phyloP scores from a whole-genome alignment of 2,329 filamentous ascomycete genomes.

The Niveomyces coronatus region DNA sequence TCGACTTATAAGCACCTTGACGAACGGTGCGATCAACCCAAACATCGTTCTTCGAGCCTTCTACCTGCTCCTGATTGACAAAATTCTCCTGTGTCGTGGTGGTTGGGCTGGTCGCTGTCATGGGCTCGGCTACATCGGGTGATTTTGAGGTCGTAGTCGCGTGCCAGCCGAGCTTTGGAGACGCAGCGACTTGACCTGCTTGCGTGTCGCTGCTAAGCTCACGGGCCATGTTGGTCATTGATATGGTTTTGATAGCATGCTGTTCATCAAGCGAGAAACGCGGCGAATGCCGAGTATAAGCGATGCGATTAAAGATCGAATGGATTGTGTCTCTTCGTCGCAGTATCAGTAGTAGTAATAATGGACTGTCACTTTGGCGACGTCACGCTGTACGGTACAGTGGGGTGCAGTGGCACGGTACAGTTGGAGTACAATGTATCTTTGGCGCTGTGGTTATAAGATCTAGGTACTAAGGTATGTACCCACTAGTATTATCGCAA shows the following conservation, averaged over 20 bases:
- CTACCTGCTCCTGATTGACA: no score
- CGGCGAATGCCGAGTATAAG: not conserved
- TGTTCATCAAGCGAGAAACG: not conserved
- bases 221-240: conserved; percentile 12
- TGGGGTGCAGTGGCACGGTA: conserved; percentile 20
- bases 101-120: no score
- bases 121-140: not conserved
- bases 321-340: no score
- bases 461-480: no score
- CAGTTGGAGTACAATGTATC: no score
- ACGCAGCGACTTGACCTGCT: not conserved
- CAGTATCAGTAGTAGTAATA: no score
- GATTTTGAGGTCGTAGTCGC: not conserved
- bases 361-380: no score
- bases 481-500: no score
- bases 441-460: no score
- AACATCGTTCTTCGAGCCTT: not conserved
- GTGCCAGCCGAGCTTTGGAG: not conserved
- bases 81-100: no score
- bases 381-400: conserved; percentile 4
- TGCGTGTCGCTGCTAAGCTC: conserved; percentile 8
- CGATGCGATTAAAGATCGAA: not conserved
- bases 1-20: no score
- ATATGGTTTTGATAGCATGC: conserved; percentile 2
- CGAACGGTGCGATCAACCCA: not conserved